Evolutionary conservation across 257 asterid genomes (phyloP).

Genomic region (Leonotis leonurus): DNA sequence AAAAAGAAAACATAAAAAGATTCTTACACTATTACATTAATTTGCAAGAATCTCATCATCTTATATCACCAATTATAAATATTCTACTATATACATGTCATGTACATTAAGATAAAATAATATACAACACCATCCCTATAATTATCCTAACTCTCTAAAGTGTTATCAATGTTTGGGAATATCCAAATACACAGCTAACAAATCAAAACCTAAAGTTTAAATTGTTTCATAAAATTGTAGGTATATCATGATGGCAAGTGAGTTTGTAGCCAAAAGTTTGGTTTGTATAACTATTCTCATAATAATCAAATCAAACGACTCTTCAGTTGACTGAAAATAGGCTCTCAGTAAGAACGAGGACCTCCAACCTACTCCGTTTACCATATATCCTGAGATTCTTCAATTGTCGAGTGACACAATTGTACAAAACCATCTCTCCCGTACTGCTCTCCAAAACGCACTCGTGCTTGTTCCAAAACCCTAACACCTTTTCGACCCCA

Average conservation of each 20-base stretch:
- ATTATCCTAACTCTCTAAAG: no score
- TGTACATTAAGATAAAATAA: neutral
- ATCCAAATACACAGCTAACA: no score
- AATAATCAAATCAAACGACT: no score
- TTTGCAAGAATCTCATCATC: neutral
- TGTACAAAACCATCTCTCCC: conserved; percentile 36
- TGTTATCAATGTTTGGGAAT: no score
- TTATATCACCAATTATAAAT: neutral
- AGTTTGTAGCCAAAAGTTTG: no score
- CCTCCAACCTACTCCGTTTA: conserved; percentile 50
- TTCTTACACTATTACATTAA: neutral
- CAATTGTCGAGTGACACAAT: neutral
- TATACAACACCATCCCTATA: no score
- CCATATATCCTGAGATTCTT: conserved; percentile 41
- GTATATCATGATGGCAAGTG: no score
- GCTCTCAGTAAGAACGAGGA: conserved; percentile 33
- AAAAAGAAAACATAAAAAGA: no score
- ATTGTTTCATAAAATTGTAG: no score
- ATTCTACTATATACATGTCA: neutral
- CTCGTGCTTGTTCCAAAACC: conserved; percentile 34
- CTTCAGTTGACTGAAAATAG: conserved; percentile 22
- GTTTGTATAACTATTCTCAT: no score
- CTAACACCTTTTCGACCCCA: conserved; percentile 47
- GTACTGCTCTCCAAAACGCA: conserved; percentile 30
- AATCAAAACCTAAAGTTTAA: no score